A percentile compares a stretch with the other conserved stretches of the same genome.
Evolutionary conservation across 176 grass and related monocot genomes (phyloP).

Genomic region (Phragmites australis): DNA sequence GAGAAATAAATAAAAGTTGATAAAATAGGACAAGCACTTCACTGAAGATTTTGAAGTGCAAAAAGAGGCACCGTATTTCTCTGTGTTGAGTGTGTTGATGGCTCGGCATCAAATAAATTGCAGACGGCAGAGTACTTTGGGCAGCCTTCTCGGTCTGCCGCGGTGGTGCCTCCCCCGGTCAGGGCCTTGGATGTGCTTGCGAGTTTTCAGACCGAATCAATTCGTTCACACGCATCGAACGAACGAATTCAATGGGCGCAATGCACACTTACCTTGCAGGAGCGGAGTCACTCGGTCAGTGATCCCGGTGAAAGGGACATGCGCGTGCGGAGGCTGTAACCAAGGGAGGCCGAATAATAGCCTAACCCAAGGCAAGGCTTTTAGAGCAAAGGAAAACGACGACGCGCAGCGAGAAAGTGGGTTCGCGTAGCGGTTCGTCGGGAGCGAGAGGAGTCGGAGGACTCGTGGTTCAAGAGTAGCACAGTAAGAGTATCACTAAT

Average conservation of each 20-base stretch:
- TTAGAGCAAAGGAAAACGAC: not conserved
- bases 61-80: not conserved
- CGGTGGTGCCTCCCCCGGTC: conserved; percentile 49
- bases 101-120: not conserved
- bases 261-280: not conserved
- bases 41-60: not conserved
- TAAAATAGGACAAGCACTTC: not conserved
- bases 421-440: not conserved
- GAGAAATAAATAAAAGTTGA: not conserved
- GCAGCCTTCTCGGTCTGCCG: not conserved
- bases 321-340: conserved; percentile 16
- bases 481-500: no score
- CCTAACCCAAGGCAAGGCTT: not conserved
- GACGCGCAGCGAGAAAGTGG: not conserved
- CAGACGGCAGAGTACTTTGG: not conserved
- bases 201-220: not conserved
- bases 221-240: conserved; percentile 36
- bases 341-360: conserved; percentile 14
- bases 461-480: not conserved
- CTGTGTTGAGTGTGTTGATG: not conserved
- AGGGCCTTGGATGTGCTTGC: not conserved
- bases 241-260: conserved; percentile 9
- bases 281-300: not conserved
- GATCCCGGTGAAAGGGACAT: conserved; percentile 30
- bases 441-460: not conserved